Base-by-base conservation (phyloP, 306 rosid species). In the Hippophae rhamnoides region DNA sequence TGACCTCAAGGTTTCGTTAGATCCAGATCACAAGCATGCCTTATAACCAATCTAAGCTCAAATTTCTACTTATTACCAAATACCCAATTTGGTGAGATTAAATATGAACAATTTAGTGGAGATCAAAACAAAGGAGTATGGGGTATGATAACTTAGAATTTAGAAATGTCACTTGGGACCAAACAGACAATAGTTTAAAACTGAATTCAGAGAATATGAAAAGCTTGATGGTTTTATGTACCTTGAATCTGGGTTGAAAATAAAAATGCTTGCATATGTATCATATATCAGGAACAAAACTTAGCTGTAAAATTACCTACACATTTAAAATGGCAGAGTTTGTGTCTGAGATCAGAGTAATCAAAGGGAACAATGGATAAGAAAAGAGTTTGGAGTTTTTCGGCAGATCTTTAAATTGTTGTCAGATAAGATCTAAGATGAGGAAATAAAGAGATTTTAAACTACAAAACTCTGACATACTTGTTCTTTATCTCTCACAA, bases 221-320 rank as follows among this genome's bases (percentile, higher is more conserved):
- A 66, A 18, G 73, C 31, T 41, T 84, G 85, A 57, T 76, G 89
- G 83, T 72, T 72, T 85, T 67, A 54, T 75, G 85, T 63, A 84
- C 81, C 94, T 82, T 84, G 95, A 81, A 77, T 76, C 78, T 67
- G 69, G 78, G 82, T 69, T 77, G 61, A 65, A 69, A 71, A 78
- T 67, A 58, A 60, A 63, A 71, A 74, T 75, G 62, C 53, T 71
- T 74, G 61, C 50, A 47, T 68, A 52, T 64, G 76, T 82, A 83
- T 47, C 86, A 76, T 83, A 61, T 78, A 72, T 58, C 43, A 71
- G 82, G 70, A 75, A 71, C 96, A 81, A 47, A 74, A 18, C 78
- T 69, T 83, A 89, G 94, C 95, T 89, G 97, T 75, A 86, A 86
- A 80, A 78, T 76, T 67, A 86, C 76, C 66, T 72, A 76, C 31